A percentile compares a stretch with the other conserved stretches of the same genome.
phyloP scores from a whole-genome alignment of 306 rosid genomes.

The Mimosa pudica region DNA sequence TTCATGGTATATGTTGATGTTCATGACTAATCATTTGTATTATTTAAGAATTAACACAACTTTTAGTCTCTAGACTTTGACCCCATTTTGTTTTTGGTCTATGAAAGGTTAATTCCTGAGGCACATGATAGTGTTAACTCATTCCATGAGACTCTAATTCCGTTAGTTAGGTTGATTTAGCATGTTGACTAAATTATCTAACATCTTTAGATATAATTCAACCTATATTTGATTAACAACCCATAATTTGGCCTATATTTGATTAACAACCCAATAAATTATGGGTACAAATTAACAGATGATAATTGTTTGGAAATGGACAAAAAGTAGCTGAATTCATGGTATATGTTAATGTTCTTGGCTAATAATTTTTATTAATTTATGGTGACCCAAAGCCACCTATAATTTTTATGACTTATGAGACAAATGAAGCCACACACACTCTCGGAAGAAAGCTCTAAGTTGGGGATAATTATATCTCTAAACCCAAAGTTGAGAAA shows the following conservation, averaged over 20 bases:
- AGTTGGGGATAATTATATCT: background rate
- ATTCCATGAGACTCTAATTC: too few species aligned
- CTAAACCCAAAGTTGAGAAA: background rate
- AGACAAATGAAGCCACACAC: background rate
- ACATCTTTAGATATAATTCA: too few species aligned
- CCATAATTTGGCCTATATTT: too few species aligned
- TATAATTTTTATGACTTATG: background rate
- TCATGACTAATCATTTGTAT: constrained; percentile 24
- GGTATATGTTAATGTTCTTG: constrained; percentile 26
- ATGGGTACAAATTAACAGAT: constrained; percentile 20
- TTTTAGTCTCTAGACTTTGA: too few species aligned
- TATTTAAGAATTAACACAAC: background rate
- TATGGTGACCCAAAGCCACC: background rate
- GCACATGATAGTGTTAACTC: too few species aligned
- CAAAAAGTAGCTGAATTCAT: constrained; percentile 32
- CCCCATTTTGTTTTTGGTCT: too few species aligned
- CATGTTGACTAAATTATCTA: too few species aligned
- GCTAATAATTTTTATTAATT: constrained; percentile 18
- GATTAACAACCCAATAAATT: constrained; percentile 36
- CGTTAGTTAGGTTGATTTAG: too few species aligned
- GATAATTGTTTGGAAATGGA: constrained; percentile 22
- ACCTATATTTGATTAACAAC: too few species aligned
- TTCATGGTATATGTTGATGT: constrained; percentile 34
- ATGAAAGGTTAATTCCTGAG: too few species aligned
- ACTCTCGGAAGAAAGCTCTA: background rate